Percentiles rank a stretch among this genome's conserved stretches.
Conservation (phyloP, 2,329 filamentous ascomycete species). For the Colletotrichum viniferum region DNA sequence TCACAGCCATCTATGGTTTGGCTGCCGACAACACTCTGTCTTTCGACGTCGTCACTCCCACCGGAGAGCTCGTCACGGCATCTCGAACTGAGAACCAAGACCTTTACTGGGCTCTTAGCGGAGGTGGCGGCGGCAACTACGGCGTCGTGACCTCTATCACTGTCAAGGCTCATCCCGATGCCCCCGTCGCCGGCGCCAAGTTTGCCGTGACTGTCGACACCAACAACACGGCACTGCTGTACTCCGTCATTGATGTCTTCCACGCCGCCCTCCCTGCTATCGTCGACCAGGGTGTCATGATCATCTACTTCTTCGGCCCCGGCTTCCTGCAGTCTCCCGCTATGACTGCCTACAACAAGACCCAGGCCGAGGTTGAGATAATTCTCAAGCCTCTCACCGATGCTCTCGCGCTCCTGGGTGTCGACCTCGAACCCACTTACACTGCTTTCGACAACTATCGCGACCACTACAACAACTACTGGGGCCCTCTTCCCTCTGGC, state of each 20-base stretch:
- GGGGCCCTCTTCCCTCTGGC: conserved; percentile 26
- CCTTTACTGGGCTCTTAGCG: conserved; percentile 69
- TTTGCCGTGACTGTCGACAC: conserved; percentile 43
- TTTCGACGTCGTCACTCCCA: conserved; percentile 59
- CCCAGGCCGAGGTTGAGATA: conserved; percentile 37
- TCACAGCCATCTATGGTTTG: conserved; percentile 51
- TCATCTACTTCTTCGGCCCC: conserved; percentile 38
- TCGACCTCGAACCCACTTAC: conserved; percentile 30
- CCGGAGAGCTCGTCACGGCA: conserved; percentile 52
- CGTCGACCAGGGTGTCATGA: conserved; percentile 15
- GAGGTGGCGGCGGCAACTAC: conserved; percentile 46
- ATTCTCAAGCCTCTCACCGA: conserved; percentile 47
- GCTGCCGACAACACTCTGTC: conserved; percentile 66
- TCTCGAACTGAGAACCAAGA: conserved; percentile 59
- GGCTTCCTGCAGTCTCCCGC: conserved; percentile 12
- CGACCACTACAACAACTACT: conserved; percentile 25
- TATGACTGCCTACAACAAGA: conserved; percentile 50
- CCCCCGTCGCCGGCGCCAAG: conserved; percentile 31
- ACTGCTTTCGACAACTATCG: conserved; percentile 33
- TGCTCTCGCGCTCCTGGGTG: conserved; percentile 24
- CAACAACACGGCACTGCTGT: conserved; percentile 39
- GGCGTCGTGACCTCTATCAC: conserved; percentile 62
- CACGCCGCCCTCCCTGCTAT: conserved; percentile 17
- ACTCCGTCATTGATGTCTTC: conserved; percentile 30
- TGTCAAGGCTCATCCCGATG: conserved; percentile 51